These are phyloP conservation scores for Gossypium stocksii DNA, from an alignment of 345 rosid genomes.

Conservation along the genomic window DNA sequence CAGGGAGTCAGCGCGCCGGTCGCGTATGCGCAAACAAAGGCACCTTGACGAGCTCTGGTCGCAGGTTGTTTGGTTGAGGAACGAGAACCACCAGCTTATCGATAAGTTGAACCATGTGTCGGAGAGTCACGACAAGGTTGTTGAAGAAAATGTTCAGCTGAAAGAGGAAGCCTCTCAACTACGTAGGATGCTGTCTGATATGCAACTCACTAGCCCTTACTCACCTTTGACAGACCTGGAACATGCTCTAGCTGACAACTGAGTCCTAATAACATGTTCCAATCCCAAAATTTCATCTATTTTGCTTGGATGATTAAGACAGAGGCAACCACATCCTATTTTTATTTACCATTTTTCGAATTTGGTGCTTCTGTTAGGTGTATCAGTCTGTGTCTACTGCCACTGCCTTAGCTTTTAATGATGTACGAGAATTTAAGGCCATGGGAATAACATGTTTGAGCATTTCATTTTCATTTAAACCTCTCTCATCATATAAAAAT, in stretches of 20 bases:
- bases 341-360: not conserved
- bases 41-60: constrained; percentile 3
- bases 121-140: not conserved
- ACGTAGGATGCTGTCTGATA: not conserved
- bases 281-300: not conserved
- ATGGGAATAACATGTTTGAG: not conserved
- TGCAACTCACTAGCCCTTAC: not conserved
- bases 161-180: constrained; percentile 1
- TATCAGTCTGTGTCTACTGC: not conserved
- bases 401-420: not conserved
- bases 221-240: not conserved
- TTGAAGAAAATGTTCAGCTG: not conserved
- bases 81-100: not conserved
- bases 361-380: not conserved
- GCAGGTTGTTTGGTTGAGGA: not conserved
- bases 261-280: not conserved
- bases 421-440: not conserved
- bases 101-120: not conserved
- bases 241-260: not conserved
- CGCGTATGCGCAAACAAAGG: not conserved
- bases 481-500: not conserved
- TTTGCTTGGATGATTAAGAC: not conserved
- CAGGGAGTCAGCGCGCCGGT: not conserved
- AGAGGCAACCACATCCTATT: no score
- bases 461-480: not conserved